These are phyloP conservation scores for Chlamydomonas asymmetrica DNA, from an alignment of 139 green algal genomes.

Conservation along the genomic window DNA sequence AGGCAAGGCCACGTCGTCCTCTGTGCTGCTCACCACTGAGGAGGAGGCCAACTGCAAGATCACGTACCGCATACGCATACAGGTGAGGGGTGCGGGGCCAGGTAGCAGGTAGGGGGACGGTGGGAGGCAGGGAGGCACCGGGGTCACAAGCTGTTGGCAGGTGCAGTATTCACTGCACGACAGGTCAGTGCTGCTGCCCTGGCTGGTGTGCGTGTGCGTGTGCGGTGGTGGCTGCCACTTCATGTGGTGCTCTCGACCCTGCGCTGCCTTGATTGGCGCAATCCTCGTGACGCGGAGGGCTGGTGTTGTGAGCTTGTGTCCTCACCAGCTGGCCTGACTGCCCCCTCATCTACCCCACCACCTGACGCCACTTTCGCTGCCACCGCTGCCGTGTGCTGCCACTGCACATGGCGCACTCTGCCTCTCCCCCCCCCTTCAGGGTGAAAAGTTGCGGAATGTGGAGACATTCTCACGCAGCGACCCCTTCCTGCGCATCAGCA, in stretches of 20 bases:
- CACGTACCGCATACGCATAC: too few species aligned
- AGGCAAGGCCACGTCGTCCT: background rate
- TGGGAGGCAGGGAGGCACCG: background rate
- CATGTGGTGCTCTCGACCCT: background rate
- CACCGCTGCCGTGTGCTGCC: background rate
- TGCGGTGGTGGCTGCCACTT: background rate
- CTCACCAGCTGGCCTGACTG: background rate
- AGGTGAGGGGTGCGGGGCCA: background rate
- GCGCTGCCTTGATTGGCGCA: too few species aligned
- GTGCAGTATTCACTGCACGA: too few species aligned
- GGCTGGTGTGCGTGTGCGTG: background rate
- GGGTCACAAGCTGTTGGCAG: background rate
- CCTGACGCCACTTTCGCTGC: background rate
- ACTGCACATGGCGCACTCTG: background rate
- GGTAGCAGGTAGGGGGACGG: background rate
- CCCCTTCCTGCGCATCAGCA: constrained; percentile 21
- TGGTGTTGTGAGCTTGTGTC: background rate
- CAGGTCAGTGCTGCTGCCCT: background rate
- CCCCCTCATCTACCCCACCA: background rate
- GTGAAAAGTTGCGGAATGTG: constrained; percentile 29
- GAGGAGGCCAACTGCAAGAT: constrained; percentile 15
- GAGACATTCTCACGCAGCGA: constrained; percentile 18
- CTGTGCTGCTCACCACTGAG: background rate
- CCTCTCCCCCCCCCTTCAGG: background rate
- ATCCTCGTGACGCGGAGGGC: background rate